Conservation (phyloP, 1,284 basidiomycete species). For the Afroboletus lepidellus region DNA sequence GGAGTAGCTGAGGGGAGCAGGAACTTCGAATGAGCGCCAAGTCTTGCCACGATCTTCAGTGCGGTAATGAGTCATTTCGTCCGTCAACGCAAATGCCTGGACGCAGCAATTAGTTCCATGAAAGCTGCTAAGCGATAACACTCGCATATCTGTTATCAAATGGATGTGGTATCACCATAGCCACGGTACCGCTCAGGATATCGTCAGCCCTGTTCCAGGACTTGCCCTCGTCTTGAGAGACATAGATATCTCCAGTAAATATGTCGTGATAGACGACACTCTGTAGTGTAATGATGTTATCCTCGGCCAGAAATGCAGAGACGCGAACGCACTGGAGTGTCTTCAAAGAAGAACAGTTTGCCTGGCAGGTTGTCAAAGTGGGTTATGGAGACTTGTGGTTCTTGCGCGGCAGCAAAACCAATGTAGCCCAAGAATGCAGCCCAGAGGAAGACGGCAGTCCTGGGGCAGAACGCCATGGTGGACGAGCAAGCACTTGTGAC, state of each 20-base stretch:
- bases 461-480: constrained; percentile 38
- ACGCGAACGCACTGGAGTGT: constrained; percentile 63
- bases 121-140: constrained; percentile 13
- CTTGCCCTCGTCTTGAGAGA: constrained; percentile 91
- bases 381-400: constrained; percentile 42
- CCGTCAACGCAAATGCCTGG: constrained; percentile 83
- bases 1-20: constrained; percentile 57
- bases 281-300: constrained; percentile 38
- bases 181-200: constrained; percentile 62
- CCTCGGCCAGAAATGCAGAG: not conserved
- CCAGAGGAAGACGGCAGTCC: constrained; percentile 37
- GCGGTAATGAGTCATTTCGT: constrained; percentile 72
- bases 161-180: constrained; percentile 85
- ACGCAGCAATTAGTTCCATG: not conserved
- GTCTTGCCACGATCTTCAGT: constrained; percentile 83
- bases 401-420: constrained; percentile 36
- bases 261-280: constrained; percentile 83
- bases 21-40: constrained; percentile 80
- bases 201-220: constrained; percentile 65
- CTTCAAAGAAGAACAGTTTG: constrained; percentile 91
- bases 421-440: constrained; percentile 27
- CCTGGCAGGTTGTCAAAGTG: constrained; percentile 75
- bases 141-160: constrained; percentile 74
- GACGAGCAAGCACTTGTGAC: constrained; percentile 13
- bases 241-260: constrained; percentile 63